These are phyloP conservation scores for Pseudopyricularia javanii DNA, from an alignment of 2,329 filamentous ascomycete species.

Conservation along the genomic window DNA sequence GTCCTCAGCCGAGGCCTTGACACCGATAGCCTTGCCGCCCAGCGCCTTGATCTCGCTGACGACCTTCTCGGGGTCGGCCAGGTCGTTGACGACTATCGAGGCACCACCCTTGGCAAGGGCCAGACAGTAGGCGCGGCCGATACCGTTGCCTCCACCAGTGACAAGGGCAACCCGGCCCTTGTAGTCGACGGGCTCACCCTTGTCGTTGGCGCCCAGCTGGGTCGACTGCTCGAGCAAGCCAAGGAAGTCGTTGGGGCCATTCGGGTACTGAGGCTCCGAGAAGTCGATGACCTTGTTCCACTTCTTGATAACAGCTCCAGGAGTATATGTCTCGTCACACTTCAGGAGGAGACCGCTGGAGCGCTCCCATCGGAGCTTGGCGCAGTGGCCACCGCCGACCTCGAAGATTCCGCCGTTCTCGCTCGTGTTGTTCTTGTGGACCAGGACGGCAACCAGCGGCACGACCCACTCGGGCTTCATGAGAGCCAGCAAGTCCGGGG, in stretches of 20 bases:
- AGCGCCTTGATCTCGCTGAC: slow-evolving; percentile 85
- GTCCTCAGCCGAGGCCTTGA: slow-evolving; percentile 88
- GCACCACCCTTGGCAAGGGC: slow-evolving; percentile 73
- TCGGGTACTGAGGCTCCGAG: slow-evolving; percentile 70
- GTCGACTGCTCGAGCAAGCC: slow-evolving; percentile 71
- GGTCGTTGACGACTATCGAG: slow-evolving; percentile 85
- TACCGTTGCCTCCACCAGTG: slow-evolving; percentile 78
- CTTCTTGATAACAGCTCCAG: slow-evolving; percentile 75
- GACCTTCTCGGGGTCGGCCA: slow-evolving; percentile 81
- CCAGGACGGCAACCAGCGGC: slow-evolving; percentile 77
- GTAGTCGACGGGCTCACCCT: slow-evolving; percentile 67
- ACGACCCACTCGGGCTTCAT: slow-evolving; percentile 93
- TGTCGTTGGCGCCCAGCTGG: slow-evolving; percentile 61
- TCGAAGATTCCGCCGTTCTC: slow-evolving; percentile 91
- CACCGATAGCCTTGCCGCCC: slow-evolving; percentile 81
- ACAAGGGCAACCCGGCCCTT: slow-evolving; percentile 75
- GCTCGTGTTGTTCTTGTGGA: slow-evolving; percentile 68
- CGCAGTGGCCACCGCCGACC: slow-evolving; percentile 80
- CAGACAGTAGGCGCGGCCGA: slow-evolving; percentile 82
- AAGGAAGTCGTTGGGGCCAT: slow-evolving; percentile 79
- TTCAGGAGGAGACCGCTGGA: slow-evolving; percentile 80
- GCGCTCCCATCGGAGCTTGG: slow-evolving; percentile 93
- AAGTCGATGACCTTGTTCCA: slow-evolving; percentile 86
- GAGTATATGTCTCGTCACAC: slow-evolving; percentile 77
- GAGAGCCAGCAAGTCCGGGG: slow-evolving; percentile 75